Evolutionary conservation across 106 monocot species (phyloP).

Genomic region (Dendrobium officinale): DNA sequence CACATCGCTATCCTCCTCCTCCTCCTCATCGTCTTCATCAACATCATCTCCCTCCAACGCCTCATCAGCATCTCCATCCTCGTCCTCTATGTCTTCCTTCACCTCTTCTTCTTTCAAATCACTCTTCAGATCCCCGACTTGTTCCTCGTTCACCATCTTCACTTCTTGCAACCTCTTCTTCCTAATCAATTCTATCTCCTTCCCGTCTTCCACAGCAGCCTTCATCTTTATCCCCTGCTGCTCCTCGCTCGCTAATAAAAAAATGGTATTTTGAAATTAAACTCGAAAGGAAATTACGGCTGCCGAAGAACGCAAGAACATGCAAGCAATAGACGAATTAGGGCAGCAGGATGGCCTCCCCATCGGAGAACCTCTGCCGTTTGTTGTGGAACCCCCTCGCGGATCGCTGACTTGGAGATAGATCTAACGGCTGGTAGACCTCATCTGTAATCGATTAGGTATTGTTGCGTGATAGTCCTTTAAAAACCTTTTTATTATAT

Average conservation of each 20-base stretch:
- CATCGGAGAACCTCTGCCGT: not conserved
- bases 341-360: not conserved
- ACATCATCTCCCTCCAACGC: not conserved
- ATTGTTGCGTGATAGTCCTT: too few species aligned
- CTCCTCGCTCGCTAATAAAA: not conserved
- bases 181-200: slow-evolving; percentile 1
- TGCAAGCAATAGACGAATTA: not conserved
- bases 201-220: not conserved
- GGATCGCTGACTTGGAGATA: not conserved
- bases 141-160: slow-evolving; percentile 5
- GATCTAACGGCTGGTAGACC: too few species aligned
- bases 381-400: not conserved
- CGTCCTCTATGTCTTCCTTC: not conserved
- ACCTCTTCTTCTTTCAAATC: not conserved
- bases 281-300: not conserved
- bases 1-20: slow-evolving; percentile 3
- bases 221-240: not conserved
- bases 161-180: not conserved
- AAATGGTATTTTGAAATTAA: not conserved
- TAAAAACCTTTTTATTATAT: too few species aligned
- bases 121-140: not conserved
- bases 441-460: too few species aligned
- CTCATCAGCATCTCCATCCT: not conserved
- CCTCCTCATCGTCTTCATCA: not conserved
- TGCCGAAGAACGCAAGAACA: not conserved